Percentiles rank a stretch among this genome's conserved stretches.
Conservation (phyloP, 192 early-diverging fungal genomes). For the Chytriomyces hyalinus region DNA sequence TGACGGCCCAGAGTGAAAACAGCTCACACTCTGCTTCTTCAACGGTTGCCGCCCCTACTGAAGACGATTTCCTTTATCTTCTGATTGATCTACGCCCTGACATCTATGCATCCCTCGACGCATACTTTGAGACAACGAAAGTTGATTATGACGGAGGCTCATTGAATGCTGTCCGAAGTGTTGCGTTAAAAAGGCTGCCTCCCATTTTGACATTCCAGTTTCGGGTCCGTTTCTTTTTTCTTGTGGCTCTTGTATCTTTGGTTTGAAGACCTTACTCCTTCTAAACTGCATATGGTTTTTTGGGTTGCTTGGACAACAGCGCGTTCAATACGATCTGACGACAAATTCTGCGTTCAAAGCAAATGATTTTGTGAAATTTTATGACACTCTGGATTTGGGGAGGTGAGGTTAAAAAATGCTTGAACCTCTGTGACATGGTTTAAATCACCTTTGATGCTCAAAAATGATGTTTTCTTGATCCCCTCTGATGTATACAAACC, state of each 20-base stretch:
- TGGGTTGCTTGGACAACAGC: background rate
- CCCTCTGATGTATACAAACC: no score
- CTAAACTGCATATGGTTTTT: background rate
- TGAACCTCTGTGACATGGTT: no score
- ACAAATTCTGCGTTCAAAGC: constrained; percentile 25
- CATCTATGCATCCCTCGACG: constrained; percentile 18
- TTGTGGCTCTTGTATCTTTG: background rate
- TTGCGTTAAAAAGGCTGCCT: constrained; percentile 13
- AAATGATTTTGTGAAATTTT: constrained; percentile 25
- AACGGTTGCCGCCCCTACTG: background rate
- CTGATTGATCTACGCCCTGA: constrained; percentile 4
- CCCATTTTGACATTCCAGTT: constrained; percentile 23
- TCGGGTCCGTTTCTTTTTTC: background rate
- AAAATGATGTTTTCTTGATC: no score
- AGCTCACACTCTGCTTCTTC: background rate
- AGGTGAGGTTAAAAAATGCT: background rate
- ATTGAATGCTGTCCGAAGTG: constrained; percentile 15
- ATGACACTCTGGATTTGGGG: constrained; percentile 25
- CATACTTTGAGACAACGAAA: constrained; percentile 8
- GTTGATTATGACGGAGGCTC: constrained; percentile 19
- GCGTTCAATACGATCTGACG: constrained; percentile 32
- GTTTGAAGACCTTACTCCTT: background rate
- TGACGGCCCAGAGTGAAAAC: background rate
- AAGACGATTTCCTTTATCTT: constrained; percentile 28
- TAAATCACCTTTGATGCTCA: no score